phyloP scores from a whole-genome alignment of 768 basidiomycete genomes.

The Phanerochaete sordida region DNA sequence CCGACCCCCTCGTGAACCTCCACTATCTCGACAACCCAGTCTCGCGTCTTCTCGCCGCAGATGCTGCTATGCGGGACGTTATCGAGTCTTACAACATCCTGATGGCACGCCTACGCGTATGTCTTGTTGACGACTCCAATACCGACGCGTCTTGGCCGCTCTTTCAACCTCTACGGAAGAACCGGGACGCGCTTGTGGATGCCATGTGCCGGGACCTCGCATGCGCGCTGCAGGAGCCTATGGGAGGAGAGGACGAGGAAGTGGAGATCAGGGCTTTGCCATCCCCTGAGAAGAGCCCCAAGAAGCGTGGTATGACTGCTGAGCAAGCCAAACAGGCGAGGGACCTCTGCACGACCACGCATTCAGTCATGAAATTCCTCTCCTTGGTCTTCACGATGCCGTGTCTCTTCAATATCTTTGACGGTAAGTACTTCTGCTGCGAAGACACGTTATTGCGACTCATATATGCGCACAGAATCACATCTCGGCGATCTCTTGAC shows the following conservation, averaged over 20 bases:
- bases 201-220: conserved; percentile 68
- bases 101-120: conserved; percentile 56
- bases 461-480: conserved; percentile 37
- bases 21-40: conserved; percentile 67
- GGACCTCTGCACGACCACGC: conserved; percentile 71
- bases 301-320: conserved; percentile 67
- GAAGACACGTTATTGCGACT: conserved; percentile 3
- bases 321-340: conserved; percentile 77
- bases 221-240: conserved; percentile 61
- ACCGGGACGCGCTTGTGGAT: conserved; percentile 46
- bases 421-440: conserved; percentile 41
- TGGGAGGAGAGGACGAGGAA: neutral
- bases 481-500: conserved; percentile 61
- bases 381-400: conserved; percentile 57
- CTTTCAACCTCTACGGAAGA: conserved; percentile 64
- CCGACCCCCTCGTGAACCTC: conserved; percentile 58
- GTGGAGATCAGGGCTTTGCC: conserved; percentile 40
- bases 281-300: conserved; percentile 68
- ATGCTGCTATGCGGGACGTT: conserved; percentile 50
- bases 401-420: conserved; percentile 56
- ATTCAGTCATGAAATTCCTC: conserved; percentile 67
- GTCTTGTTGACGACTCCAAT: conserved; percentile 39
- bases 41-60: conserved; percentile 47
- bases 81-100: conserved; percentile 75
- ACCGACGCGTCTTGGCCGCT: conserved; percentile 65